Evolutionary conservation across 179 eudicot genomes (phyloP), one percentile per base, ranked within the genome.

Genomic region (Beta corolliflora): DNA sequence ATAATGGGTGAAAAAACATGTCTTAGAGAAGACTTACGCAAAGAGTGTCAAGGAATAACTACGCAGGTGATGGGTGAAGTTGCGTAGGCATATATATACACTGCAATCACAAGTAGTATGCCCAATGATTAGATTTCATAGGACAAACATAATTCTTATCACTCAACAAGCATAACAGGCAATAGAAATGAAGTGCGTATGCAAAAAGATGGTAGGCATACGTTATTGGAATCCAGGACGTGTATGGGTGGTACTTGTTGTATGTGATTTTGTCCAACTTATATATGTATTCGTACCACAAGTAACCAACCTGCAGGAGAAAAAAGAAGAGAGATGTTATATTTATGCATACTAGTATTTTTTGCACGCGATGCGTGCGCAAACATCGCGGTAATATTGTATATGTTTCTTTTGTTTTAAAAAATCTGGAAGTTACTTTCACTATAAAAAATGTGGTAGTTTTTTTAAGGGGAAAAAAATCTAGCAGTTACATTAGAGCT

Each of bases 161-260:
- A 60, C 44, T 60, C 63, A 29, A 70, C 31, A 65, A 44, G 36
- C 53, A 19, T 59, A 76, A 41, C 58, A 66, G 21, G 63, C 79
- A 65, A 68, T 36, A 55, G 16, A 59, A 53, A 74, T 31, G 70
- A 72, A 10, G n/a, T 29, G 53, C 77, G 61, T 45, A 14, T 19
- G 41, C 23, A 18, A 74, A 36, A 79, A 77, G 56, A 5, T 59
- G 71, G 11, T 55, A 50, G 61, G 67, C 97, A 36, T 79, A 94
- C 99, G 93, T 94, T 85, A 96, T 96, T 6, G 99, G 99, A 67
- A 96, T 96, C 99, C 99, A 96, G 67, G 99, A 96, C 65, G 98
- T 96, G 94, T 94, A 94, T 71, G 98, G 99, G 85, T 96, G 99
- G 86, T 77, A 87, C 87, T 94, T 96, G 92, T 94, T 96, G 87